These are phyloP conservation scores for Exophiala xenobiotica DNA, from an alignment of 2,329 filamentous ascomycete species.

Conservation along the genomic window DNA sequence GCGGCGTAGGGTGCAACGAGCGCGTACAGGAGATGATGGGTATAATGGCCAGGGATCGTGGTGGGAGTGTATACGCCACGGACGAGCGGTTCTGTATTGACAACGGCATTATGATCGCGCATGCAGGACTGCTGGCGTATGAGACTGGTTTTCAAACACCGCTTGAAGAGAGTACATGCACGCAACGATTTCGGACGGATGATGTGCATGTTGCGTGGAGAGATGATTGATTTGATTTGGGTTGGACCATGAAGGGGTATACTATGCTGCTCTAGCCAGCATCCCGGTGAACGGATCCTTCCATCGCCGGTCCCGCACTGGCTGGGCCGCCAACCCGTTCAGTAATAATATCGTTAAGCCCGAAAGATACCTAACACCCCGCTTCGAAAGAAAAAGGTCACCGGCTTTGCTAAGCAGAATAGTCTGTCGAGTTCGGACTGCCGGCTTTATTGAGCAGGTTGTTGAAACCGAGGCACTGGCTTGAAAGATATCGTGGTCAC, in stretches of 20 bases:
- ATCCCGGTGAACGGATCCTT: too few species aligned
- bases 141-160: constrained; percentile 73
- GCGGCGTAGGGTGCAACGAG: constrained; percentile 93
- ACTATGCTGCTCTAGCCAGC: too few species aligned
- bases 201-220: constrained; percentile 79
- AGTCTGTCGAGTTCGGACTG: background rate
- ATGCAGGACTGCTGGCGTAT: constrained; percentile 85
- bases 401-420: background rate
- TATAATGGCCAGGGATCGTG: constrained; percentile 82
- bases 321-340: too few species aligned
- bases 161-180: constrained; percentile 79
- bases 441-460: constrained; percentile 2
- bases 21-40: constrained; percentile 98
- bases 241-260: too few species aligned
- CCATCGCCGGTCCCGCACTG: too few species aligned
- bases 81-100: constrained; percentile 98
- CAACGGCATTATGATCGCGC: constrained; percentile 99
- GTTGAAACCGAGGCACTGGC: constrained; percentile 57
- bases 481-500: constrained; percentile 98
- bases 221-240: constrained; percentile 47
- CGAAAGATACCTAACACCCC: background rate
- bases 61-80: constrained; percentile 88
- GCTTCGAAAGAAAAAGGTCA: background rate
- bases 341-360: constrained; percentile 5
- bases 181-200: constrained; percentile 78